A percentile compares a stretch with the other conserved stretches of the same genome.
phyloP scores from a whole-genome alignment of 306 rosid species.

The Rosa lucieae region DNA sequence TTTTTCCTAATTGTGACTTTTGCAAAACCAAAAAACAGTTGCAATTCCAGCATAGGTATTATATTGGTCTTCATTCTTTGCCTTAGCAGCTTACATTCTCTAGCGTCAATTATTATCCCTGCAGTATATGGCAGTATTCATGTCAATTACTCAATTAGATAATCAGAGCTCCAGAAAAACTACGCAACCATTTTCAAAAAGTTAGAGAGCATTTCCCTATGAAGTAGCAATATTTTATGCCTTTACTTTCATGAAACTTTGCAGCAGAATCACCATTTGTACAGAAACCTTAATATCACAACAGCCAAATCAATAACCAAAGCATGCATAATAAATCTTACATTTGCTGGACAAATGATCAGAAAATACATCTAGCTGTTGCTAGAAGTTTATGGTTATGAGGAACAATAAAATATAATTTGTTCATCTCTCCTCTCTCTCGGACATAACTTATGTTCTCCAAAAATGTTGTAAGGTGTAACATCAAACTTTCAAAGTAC shows the following conservation, averaged over 20 bases:
- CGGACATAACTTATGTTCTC: background rate
- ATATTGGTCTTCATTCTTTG: constrained; percentile 16
- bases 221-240: background rate
- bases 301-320: background rate
- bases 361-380: background rate
- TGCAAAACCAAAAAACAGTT: constrained; percentile 94
- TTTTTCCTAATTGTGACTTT: constrained; percentile 87
- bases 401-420: background rate
- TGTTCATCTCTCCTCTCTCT: background rate
- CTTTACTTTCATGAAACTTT: background rate
- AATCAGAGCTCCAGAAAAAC: background rate
- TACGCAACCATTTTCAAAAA: background rate
- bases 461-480: background rate
- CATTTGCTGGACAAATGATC: background rate
- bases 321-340: background rate
- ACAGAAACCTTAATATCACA: background rate
- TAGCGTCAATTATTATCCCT: background rate
- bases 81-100: constrained; percentile 4
- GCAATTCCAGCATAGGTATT: constrained; percentile 86
- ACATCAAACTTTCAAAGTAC: constrained; percentile 8
- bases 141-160: background rate
- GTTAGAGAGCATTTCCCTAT: background rate
- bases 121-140: background rate
- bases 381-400: background rate
- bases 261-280: background rate